phyloP scores from a whole-genome alignment of 2,329 filamentous ascomycete genomes.

The Hypoxylon sp. region DNA sequence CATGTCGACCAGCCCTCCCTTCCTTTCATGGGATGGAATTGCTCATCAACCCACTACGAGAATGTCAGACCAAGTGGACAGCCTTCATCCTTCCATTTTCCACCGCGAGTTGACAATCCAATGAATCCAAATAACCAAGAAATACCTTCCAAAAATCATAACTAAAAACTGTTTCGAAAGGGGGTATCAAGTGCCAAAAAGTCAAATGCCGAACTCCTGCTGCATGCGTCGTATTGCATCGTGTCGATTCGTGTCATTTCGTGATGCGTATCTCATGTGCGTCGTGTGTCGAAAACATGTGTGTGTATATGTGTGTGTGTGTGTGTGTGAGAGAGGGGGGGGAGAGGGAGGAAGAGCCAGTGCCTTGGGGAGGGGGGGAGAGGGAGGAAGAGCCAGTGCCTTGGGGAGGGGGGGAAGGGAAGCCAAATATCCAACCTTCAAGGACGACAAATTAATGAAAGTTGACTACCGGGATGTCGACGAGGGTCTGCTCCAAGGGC shows the following conservation, averaged over 20 bases:
- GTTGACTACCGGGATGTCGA: neutral
- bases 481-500: neutral
- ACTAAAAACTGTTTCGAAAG: neutral
- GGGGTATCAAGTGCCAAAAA: neutral
- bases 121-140: slow-evolving; percentile 1
- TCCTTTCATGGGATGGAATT: slow-evolving; percentile 12
- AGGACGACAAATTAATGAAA: too few species aligned
- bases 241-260: neutral
- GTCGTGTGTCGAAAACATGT: neutral
- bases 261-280: neutral
- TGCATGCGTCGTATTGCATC: neutral
- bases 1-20: neutral
- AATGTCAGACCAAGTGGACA: neutral
- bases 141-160: neutral
- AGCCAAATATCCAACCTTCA: too few species aligned
- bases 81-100: neutral
- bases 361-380: too few species aligned
- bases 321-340: too few species aligned
- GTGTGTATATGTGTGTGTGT: too few species aligned
- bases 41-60: slow-evolving; percentile 9
- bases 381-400: too few species aligned
- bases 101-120: neutral
- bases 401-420: too few species aligned
- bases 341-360: too few species aligned
- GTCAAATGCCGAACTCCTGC: slow-evolving; percentile 5